A percentile compares a stretch with the other conserved stretches of the same genome.
phyloP scores from a whole-genome alignment of 176 grass and related monocot genomes.

The Zea mays region Zm-B73-REFERENCE-NAM-5.0 NC_050103.1:133530001-133530500 shows the following conservation, averaged over 20 bases:
- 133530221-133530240: conserved; percentile 62
- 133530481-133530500: conserved; percentile 8
- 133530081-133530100: background rate
- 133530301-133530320: conserved; percentile 20
- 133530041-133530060: too few relatives aligned
- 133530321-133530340: conserved; percentile 48
- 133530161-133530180: conserved; percentile 33
- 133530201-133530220: conserved; percentile 65
- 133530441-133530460: conserved; percentile 2
- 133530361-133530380: conserved; percentile 91
- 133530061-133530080: too few relatives aligned
- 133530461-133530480: background rate
- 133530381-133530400: conserved; percentile 59
- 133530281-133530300: conserved; percentile 24
- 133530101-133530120: conserved; percentile 1
- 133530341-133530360: conserved; percentile 79
- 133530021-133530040: too few relatives aligned
- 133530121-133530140: conserved; percentile 2
- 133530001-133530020: too few relatives aligned
- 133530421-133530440: conserved; percentile 61
- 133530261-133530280: conserved; percentile 31
- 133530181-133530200: conserved; percentile 51
- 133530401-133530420: conserved; percentile 82
- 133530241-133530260: conserved; percentile 62
- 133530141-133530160: conserved; percentile 1